These are phyloP conservation scores for Groenewaldozyma salmanticensis DNA, from an alignment of 805 yeast genomes.

Conservation along the genomic window DNA sequence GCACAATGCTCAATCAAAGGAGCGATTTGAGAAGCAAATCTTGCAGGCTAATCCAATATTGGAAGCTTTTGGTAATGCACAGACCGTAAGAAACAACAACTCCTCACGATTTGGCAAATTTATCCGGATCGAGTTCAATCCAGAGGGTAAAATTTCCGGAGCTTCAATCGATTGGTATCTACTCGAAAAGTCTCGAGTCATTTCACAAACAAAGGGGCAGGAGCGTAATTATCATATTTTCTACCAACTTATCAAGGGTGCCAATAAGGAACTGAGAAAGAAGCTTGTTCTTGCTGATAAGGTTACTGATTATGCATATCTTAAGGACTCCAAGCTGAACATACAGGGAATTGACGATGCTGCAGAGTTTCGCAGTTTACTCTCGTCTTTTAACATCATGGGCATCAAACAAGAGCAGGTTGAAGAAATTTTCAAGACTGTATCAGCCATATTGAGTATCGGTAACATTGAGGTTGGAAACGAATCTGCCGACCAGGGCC, in stretches of 20 bases:
- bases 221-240: conserved; percentile 94
- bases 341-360: conserved; percentile 74
- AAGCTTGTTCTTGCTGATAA: conserved; percentile 33
- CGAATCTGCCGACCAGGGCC: conserved; percentile 65
- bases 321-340: conserved; percentile 42
- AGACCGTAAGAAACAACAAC: conserved; percentile 86
- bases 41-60: conserved; percentile 90
- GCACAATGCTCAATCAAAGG: too few species aligned
- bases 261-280: conserved; percentile 32
- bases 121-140: conserved; percentile 69
- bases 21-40: conserved; percentile 65
- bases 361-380: conserved; percentile 52
- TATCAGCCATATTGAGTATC: conserved; percentile 71
- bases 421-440: conserved; percentile 47
- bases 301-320: conserved; percentile 45
- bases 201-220: conserved; percentile 47
- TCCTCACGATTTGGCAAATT: conserved; percentile 97
- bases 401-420: conserved; percentile 52
- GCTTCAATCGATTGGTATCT: conserved; percentile 94
- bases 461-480: conserved; percentile 76
- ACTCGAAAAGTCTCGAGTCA: conserved; percentile 87
- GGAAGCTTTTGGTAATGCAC: conserved; percentile 96
- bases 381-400: conserved; percentile 61
- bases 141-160: conserved; percentile 59
- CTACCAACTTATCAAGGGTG: conserved; percentile 78